phyloP scores from a whole-genome alignment of 805 yeast species.

The Starmerella tilneyi region DNA sequence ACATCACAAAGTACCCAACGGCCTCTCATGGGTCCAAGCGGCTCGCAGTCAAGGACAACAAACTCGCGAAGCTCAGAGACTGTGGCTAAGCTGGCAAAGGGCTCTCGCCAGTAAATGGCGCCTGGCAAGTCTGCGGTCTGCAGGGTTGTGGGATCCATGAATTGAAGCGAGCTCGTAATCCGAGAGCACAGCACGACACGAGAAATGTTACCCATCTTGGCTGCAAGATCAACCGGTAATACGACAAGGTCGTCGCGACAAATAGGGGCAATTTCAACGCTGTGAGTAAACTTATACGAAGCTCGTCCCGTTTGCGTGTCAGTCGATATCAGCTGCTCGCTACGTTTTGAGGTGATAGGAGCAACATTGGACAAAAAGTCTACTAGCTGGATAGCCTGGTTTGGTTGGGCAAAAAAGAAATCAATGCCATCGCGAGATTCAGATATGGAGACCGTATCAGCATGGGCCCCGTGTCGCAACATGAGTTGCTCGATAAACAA shows the following conservation, averaged over 20 bases:
- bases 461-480: slow-evolving; percentile 81
- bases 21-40: slow-evolving; percentile 71
- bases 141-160: slow-evolving; percentile 67
- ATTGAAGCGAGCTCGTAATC: slow-evolving; percentile 66
- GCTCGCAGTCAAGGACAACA: slow-evolving; percentile 80
- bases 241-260: slow-evolving; percentile 90
- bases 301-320: slow-evolving; percentile 85
- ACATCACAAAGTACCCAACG: slow-evolving; percentile 74
- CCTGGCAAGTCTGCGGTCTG: slow-evolving; percentile 68
- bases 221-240: slow-evolving; percentile 71
- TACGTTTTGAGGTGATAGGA: slow-evolving; percentile 68
- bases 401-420: slow-evolving; percentile 74
- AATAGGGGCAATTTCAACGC: slow-evolving; percentile 85
- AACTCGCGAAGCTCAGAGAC: slow-evolving; percentile 60
- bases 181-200: slow-evolving; percentile 76
- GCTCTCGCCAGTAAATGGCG: slow-evolving; percentile 63
- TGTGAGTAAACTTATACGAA: slow-evolving; percentile 77
- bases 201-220: slow-evolving; percentile 66
- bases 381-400: slow-evolving; percentile 86
- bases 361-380: slow-evolving; percentile 75
- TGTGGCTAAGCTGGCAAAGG: slow-evolving; percentile 66
- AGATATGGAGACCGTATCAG: slow-evolving; percentile 79
- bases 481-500: slow-evolving; percentile 85
- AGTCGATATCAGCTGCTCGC: slow-evolving; percentile 78
- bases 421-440: slow-evolving; percentile 88